Base-by-base conservation (phyloP, 768 basidiomycete species). In the Calvatia gigantea region DNA sequence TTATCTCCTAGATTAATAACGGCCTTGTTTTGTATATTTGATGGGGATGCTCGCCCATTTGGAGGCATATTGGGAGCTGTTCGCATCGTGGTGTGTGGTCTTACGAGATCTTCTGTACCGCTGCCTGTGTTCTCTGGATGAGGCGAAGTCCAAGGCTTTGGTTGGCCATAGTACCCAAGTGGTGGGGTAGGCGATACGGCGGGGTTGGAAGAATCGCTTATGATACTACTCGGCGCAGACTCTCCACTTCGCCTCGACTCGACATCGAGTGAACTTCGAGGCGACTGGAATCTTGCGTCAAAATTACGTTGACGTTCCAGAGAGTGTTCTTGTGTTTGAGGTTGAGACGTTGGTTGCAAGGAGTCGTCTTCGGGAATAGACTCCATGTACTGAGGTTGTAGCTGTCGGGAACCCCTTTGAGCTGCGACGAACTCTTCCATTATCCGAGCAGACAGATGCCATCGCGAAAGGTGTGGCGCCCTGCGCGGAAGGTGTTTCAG, bases 361-460 rank as follows among this genome's bases (percentile, higher is more conserved):
- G 66, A 53, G 14, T 58, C 62, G 59, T 76, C 70, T 60, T 82
- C 79, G 4, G 77, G 75, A 50, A 81, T 78, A 12, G 78, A 73
- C 39, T 71, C 66, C 72, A 78, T 76, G 6, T 61, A 58, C 37
- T 70, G 74, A 2, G 64, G 65, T 31, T 58, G 14, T 42, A 23
- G 58, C 9, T 59, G 58, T 41, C 25, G 39, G 4, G 33, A 17
- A 7, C 65, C 27, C 6, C 61, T 52, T 51, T 74, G 76, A 4
- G 75, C 71, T 59, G 76, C 79, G 19, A 78, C 55, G 62, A 82
- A 89, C 65, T 89, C 83, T 66, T 90, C 86, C 58, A 86, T 74
- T 11, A 87, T 79, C 49, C 86, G 70, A 2, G 89, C 88, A 7
- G 88, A 83, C 45, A 90, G 64, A 64, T 84, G 74, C 84, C 86